phyloP scores from a whole-genome alignment of 345 rosid species.

The Camelina hispida region DNA sequence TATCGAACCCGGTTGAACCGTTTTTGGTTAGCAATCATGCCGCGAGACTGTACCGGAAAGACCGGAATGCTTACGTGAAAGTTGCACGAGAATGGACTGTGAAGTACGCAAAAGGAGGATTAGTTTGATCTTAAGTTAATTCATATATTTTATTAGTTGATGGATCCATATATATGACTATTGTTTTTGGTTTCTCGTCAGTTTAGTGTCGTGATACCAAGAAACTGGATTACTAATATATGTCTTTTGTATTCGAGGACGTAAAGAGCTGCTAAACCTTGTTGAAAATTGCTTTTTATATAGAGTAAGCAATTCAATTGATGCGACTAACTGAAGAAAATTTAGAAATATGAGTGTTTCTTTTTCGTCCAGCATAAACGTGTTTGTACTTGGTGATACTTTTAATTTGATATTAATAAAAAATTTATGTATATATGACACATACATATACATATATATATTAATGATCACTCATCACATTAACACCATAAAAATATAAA shows the following conservation, averaged over 20 bases:
- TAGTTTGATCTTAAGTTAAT: not conserved
- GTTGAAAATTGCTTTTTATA: not conserved
- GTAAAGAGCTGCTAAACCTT: not conserved
- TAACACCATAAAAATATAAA: too few relatives aligned
- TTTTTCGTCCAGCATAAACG: not conserved
- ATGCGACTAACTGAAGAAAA: not conserved
- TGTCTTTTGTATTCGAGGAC: not conserved
- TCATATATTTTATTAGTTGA: not conserved
- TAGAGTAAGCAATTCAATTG: not conserved
- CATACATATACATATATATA: not conserved
- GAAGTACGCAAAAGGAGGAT: conserved; percentile 26
- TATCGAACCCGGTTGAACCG: conserved; percentile 31
- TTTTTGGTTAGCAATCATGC: conserved; percentile 10
- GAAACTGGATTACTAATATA: not conserved
- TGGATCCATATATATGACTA: not conserved
- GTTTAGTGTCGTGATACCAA: not conserved
- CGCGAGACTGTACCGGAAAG: conserved; percentile 26
- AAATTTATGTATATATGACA: not conserved
- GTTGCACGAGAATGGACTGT: conserved; percentile 18
- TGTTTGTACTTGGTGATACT: not conserved
- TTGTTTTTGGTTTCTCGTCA: not conserved
- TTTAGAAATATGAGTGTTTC: not conserved
- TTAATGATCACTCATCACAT: not conserved
- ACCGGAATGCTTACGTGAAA: conserved; percentile 17
- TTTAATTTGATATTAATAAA: not conserved